Conservation (phyloP, 345 rosid species). For the Ceriops zippeliana region DNA sequence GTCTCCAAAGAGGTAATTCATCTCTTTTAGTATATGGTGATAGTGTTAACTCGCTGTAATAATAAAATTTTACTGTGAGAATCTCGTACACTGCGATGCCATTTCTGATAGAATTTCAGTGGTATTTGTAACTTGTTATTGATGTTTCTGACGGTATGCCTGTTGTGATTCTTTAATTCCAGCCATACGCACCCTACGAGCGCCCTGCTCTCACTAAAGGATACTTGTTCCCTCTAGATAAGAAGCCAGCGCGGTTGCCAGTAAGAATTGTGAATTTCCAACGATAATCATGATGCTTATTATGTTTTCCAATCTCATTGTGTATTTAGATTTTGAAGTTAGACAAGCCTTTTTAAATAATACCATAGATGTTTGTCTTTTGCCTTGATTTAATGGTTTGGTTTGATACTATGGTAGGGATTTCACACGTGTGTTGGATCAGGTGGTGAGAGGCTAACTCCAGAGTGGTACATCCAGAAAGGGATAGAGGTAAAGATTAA, state of each 20-base stretch:
- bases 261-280: conserved; percentile 38
- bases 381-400: conserved; percentile 12
- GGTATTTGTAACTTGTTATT: not conserved
- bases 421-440: conserved; percentile 98
- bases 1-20: conserved; percentile 75
- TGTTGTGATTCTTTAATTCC: conserved; percentile 16
- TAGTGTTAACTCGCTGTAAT: not conserved
- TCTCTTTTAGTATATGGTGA: not conserved
- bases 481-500: conserved; percentile 65
- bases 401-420: conserved; percentile 44
- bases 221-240: conserved; percentile 83
- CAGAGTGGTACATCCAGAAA: conserved; percentile 93
- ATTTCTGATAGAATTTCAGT: no score
- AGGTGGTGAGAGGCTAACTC: conserved; percentile 93
- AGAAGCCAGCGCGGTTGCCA: conserved; percentile 91
- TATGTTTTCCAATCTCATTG: no score
- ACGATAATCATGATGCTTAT: not conserved
- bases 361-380: not conserved
- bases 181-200: conserved; percentile 92
- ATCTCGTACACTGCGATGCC: no score
- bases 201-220: conserved; percentile 95
- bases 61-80: no score
- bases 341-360: no score
- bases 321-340: no score
- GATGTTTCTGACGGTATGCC: not conserved